Conservation (phyloP, 306 rosid genomes). For the Dryas drummondii region DNA sequence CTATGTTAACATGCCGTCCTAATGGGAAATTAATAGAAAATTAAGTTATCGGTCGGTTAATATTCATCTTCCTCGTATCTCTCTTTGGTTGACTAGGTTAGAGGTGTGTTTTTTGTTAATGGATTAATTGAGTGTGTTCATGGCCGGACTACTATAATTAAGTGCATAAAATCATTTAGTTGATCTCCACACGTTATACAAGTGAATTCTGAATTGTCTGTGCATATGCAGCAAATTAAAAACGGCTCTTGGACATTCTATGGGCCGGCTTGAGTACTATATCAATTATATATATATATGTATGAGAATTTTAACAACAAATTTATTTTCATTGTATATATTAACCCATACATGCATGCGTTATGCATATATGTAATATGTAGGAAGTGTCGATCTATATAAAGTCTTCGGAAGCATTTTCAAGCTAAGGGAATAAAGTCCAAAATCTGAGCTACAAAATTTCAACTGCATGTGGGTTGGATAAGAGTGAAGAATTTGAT, state of each 20-base stretch:
- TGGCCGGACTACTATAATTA: background rate
- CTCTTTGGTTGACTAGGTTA: background rate
- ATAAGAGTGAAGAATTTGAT: constrained; percentile 6
- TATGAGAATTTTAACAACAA: no score
- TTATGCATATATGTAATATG: background rate
- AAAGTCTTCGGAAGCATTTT: background rate
- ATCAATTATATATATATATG: background rate
- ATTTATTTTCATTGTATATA: no score
- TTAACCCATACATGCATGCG: background rate
- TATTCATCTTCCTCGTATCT: background rate
- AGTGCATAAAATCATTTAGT: no score
- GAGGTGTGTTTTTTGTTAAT: background rate
- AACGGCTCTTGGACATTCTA: background rate
- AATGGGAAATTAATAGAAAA: background rate
- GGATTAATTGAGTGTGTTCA: background rate
- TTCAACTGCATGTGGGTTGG: background rate
- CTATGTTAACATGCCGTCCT: background rate
- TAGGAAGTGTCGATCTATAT: background rate
- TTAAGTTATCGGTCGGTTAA: no score
- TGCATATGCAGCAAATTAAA: background rate
- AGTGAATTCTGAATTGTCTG: no score
- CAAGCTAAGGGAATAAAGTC: constrained; percentile 3
- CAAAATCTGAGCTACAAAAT: background rate
- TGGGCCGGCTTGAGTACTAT: background rate
- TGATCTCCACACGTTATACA: no score